Percentiles rank a stretch among this genome's conserved stretches.
Evolutionary conservation across 805 yeast species (phyloP).

Genomic region (Candida michaelii): DNA sequence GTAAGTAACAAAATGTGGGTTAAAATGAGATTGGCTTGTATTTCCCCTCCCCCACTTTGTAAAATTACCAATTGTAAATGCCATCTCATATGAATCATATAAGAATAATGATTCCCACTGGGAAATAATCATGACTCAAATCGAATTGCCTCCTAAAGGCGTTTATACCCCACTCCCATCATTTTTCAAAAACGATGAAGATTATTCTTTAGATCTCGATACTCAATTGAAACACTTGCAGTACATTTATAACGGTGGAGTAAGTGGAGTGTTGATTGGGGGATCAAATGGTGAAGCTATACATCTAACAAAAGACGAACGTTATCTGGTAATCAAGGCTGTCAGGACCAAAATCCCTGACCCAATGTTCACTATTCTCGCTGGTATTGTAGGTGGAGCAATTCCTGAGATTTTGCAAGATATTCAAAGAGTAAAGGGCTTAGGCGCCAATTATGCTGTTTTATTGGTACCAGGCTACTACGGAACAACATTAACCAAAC

Average conservation of each 20-base stretch:
- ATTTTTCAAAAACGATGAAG: slow-evolving; percentile 49
- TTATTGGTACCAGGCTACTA: slow-evolving; percentile 50
- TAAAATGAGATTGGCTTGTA: no score
- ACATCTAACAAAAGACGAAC: slow-evolving; percentile 47
- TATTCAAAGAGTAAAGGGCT: slow-evolving; percentile 29
- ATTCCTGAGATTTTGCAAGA: slow-evolving; percentile 47
- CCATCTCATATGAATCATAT: no score
- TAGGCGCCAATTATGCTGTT: slow-evolving; percentile 41
- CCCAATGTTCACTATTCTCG: slow-evolving; percentile 37
- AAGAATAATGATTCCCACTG: not conserved
- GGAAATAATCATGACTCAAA: not conserved
- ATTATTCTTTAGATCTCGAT: slow-evolving; percentile 27
- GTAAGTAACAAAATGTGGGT: no score
- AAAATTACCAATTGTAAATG: no score
- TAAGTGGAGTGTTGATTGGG: slow-evolving; percentile 47
- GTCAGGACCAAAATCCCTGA: slow-evolving; percentile 37
- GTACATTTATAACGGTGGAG: slow-evolving; percentile 42
- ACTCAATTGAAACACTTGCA: slow-evolving; percentile 47
- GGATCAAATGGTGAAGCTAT: slow-evolving; percentile 60
- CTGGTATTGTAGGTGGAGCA: slow-evolving; percentile 48
- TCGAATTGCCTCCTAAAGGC: slow-evolving; percentile 23
- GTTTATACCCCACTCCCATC: slow-evolving; percentile 58
- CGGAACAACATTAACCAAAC: slow-evolving; percentile 42
- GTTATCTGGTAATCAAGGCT: slow-evolving; percentile 30
- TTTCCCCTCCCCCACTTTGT: not conserved